A percentile compares a stretch with the other conserved stretches of the same genome.
Conservation (phyloP, 352 stramenopile genomes). For the Globisporangium viniferum region DNA sequence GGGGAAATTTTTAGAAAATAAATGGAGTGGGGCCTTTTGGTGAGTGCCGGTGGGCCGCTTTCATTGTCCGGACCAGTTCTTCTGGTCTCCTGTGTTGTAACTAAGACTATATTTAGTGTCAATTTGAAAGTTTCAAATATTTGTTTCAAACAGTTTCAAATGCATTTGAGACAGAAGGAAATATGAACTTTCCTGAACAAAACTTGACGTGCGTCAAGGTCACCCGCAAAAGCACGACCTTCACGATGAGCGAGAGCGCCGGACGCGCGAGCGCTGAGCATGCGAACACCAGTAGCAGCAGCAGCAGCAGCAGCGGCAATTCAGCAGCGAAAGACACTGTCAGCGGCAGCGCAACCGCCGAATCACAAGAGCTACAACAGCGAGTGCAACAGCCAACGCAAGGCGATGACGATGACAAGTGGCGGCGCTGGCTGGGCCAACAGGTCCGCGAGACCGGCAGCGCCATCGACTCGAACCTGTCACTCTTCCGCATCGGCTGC, state of each 20-base stretch:
- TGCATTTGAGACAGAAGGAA: no score
- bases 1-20: no score
- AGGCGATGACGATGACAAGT: not conserved
- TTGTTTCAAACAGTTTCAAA: no score
- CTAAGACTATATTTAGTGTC: no score
- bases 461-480: constrained; percentile 64
- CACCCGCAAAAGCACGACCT: not conserved
- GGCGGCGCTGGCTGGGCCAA: constrained; percentile 30
- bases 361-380: not conserved
- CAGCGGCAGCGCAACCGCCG: constrained; percentile 10
- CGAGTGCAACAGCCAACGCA: not conserved
- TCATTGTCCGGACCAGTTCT: no score
- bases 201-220: not conserved
- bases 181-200: no score
- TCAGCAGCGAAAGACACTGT: not conserved
- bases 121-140: no score
- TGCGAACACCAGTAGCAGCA: not conserved
- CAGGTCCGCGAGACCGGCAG: constrained; percentile 37
- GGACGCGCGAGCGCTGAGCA: not conserved
- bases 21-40: no score
- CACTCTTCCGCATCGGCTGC: constrained; percentile 57
- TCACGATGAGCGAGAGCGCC: not conserved
- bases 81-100: no score
- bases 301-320: not conserved
- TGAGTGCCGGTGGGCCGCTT: no score